Base-by-base conservation (phyloP, 768 basidiomycete species). In the Naganishia friedmannii region DNA sequence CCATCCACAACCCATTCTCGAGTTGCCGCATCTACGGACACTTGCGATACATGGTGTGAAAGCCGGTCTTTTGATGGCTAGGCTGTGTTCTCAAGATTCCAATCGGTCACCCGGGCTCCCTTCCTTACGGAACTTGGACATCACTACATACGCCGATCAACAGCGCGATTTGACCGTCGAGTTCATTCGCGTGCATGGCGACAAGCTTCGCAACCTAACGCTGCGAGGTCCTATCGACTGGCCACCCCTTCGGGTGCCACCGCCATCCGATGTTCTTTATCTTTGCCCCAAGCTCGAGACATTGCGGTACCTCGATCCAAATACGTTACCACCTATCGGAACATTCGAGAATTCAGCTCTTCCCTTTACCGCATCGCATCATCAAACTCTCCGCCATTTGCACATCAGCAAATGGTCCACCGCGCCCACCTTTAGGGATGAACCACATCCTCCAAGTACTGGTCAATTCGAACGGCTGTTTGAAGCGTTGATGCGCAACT, bases 201-300 rank as follows among this genome's bases (percentile, higher is more conserved):
- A 54, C 1, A 75, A 75, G 54, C 65, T 82, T 13, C 31, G 67
- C 3, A 77, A 76, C 0, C 69, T 80, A 9, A 76, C 78, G 0
- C 78, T 76, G 53, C 74, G 77, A 21, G 70, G 73, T 12, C 57
- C 72, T 0, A 71, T 72, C 53, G 75, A 77, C 53, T 79, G 75
- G 70, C 77, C 77, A 9, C 63, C 73, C 1, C 56, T 68, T 6
- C 66, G 66, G 21, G 53, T 74, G 12, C 68, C 70, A 28, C 77
- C 77, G 0, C 74, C 76, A 1, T 31, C 45, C 12, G 68, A 75
- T 8, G 75, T 73, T 0, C 74, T 82, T 3, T 63, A 56, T 2
- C 37, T 74, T 1, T 75, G 74, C 56, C 77, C 78, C 0, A 70
- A 73, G 23, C 74, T 80, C 6, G 42, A 53, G 9, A 69, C 72